phyloP scores from a whole-genome alignment of 2,329 filamentous ascomycete genomes.

The Cryphonectria radicalis region DNA sequence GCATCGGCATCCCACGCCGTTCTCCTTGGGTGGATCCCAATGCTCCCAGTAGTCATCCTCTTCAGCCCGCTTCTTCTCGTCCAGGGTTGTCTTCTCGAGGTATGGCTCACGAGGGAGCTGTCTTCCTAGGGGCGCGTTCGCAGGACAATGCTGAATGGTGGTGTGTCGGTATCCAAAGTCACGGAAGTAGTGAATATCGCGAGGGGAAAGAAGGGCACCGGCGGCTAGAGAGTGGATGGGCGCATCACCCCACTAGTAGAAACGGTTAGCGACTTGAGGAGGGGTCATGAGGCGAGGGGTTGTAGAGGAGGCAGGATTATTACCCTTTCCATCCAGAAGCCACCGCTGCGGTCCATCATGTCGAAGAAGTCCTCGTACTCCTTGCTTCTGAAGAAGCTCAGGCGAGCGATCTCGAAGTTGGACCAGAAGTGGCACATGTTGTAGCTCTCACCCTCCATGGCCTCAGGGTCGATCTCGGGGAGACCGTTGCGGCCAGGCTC shows the following conservation, averaged over 20 bases:
- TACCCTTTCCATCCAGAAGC: conserved; percentile 99
- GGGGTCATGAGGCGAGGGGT: conserved; percentile 6
- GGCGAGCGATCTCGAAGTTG: conserved; percentile 95
- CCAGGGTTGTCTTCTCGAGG: conserved; percentile 78
- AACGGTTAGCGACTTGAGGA: conserved; percentile 34
- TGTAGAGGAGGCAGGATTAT: conserved; percentile 47
- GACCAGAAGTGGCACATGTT: conserved; percentile 99
- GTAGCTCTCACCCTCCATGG: conserved; percentile 97
- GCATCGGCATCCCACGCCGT: conserved; percentile 95
- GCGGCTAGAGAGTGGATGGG: conserved; percentile 97
- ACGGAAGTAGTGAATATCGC: conserved; percentile 97
- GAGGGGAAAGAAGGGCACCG: conserved; percentile 78
- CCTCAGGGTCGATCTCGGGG: conserved; percentile 85
- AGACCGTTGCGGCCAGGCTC: conserved; percentile 72
- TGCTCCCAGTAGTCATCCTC: conserved; percentile 97
- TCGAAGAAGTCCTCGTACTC: conserved; percentile 98
- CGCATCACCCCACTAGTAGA: conserved; percentile 91
- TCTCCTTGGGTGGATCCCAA: conserved; percentile 86
- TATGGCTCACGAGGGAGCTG: conserved; percentile 82
- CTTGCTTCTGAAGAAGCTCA: conserved; percentile 96
- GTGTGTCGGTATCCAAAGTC: conserved; percentile 98
- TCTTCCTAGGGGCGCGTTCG: conserved; percentile 80
- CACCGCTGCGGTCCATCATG: conserved; percentile 97
- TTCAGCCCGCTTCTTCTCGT: conserved; percentile 82
- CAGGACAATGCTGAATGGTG: conserved; percentile 97